Base-by-base conservation (phyloP, 768 basidiomycete species). In the Termitomyces eurrhizus region DNA sequence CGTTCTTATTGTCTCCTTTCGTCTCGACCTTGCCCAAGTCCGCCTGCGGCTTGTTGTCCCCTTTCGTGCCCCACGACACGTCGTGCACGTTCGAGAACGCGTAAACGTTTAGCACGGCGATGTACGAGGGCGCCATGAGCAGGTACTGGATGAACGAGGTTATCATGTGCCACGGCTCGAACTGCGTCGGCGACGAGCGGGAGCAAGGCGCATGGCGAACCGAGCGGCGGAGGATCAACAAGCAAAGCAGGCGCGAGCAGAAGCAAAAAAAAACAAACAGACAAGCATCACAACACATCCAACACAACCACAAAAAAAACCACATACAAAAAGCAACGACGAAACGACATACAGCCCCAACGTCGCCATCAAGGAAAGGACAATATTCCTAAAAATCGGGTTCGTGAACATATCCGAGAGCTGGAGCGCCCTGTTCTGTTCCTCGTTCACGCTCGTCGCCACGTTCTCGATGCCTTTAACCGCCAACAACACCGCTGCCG, bases 131-230 rank as follows among this genome's bases (percentile, higher is more conserved):
- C 0, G 94, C 92, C 80, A 98, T 86, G 62, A 97, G 81, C 26
- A 91, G 72, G 69, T 95, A 96, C 71, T 95, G 96, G n/a, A 95
- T 32, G 75, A 98, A 95, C 6, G 90, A 93, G 0, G 97, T 98
- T 68, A 99, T 80, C 93, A 99, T 92, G 72, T 99, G 97, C 93
- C 95, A 97, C 2, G 96, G 96, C 66, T 98, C 95, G 66, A 97
- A 87, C 87, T 96, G 45, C 7, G 4, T 8, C 3, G 7, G 46
- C 62, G 29, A 29, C 29, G 29, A 29, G 29, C 29, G 29, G 29
- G 21, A 21, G 21, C 21, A 21, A 21, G 21, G 21, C 21, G 21
- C 21, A 21, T 21, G 21, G 21, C 21, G 21, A 21, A 21, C 21
- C 21, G 21, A 21, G 29, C 29, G 29, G 29, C 29, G 29, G 4